These are phyloP conservation scores for Inga laurina DNA, from an alignment of 306 rosid genomes.

Conservation along the genomic window DNA sequence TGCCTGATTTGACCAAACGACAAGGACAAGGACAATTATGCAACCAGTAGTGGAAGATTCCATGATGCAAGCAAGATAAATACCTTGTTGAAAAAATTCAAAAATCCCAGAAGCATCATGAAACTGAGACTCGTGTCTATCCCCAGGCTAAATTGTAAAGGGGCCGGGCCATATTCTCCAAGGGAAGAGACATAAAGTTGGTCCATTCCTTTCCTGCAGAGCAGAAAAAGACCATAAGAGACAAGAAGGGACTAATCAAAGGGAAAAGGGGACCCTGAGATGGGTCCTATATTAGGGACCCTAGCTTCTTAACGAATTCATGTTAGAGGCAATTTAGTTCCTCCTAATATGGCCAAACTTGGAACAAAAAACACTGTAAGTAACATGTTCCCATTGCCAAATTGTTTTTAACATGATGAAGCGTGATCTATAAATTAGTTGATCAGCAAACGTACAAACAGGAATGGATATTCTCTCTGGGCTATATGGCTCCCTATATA, in stretches of 20 bases:
- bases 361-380: not conserved
- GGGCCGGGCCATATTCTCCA: not conserved
- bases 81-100: not conserved
- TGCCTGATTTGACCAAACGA: slow-evolving; percentile 20
- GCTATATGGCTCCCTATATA: not conserved
- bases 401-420: not conserved
- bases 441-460: not conserved
- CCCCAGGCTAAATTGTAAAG: not conserved
- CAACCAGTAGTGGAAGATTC: slow-evolving; percentile 3
- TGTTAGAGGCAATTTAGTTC: slow-evolving; percentile 36
- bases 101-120: not conserved
- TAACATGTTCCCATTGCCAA: not conserved
- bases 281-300: slow-evolving; percentile 24
- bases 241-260: not conserved
- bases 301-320: slow-evolving; percentile 27
- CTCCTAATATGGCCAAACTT: slow-evolving; percentile 33
- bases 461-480: not conserved
- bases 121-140: not conserved
- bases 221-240: slow-evolving; percentile 6
- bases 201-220: not conserved
- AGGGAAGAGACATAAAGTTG: not conserved
- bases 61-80: slow-evolving; percentile 31
- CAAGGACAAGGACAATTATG: slow-evolving; percentile 10
- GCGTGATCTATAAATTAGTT: not conserved
- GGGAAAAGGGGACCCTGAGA: not conserved